Evolutionary conservation across 768 basidiomycete species (phyloP).

Genomic region (Dacryopinax primogenitus): DNA sequence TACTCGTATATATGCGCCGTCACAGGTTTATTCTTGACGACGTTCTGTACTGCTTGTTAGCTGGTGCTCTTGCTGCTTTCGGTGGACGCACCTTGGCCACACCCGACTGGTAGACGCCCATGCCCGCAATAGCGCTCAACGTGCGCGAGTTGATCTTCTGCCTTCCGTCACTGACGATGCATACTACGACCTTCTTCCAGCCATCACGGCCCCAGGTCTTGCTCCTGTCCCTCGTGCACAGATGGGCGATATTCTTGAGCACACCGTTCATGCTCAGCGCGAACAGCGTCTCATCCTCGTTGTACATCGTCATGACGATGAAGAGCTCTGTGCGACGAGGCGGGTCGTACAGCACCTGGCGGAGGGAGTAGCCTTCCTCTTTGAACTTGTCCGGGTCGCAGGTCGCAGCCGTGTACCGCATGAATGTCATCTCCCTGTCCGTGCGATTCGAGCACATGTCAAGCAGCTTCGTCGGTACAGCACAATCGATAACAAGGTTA

Average conservation of each 20-base stretch:
- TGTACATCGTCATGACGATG: constrained; percentile 98
- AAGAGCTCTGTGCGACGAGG: constrained; percentile 85
- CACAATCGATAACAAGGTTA: constrained; percentile 81
- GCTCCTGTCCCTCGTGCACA: constrained; percentile 71
- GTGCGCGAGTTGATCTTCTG: constrained; percentile 74
- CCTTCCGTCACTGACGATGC: constrained; percentile 79
- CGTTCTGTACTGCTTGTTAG: constrained; percentile 35
- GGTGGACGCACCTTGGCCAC: constrained; percentile 55
- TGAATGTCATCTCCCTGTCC: constrained; percentile 85
- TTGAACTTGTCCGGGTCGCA: constrained; percentile 93
- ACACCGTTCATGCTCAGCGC: constrained; percentile 91
- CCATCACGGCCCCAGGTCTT: constrained; percentile 97
- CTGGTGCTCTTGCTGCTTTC: not conserved
- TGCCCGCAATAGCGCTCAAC: constrained; percentile 74
- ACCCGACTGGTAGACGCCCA: constrained; percentile 93
- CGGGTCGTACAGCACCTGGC: constrained; percentile 85
- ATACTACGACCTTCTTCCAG: constrained; percentile 97
- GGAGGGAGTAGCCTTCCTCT: constrained; percentile 65
- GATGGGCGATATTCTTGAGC: constrained; percentile 82
- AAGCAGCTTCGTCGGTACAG: constrained; percentile 82
- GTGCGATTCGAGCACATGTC: constrained; percentile 63
- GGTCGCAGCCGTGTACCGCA: constrained; percentile 92
- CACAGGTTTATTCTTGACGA: constrained; percentile 71
- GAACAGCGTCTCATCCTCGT: constrained; percentile 78
- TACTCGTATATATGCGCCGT: constrained; percentile 87